Base-by-base conservation (phyloP, 2,329 filamentous ascomycete genomes). In the Phoma sp. region DNA sequence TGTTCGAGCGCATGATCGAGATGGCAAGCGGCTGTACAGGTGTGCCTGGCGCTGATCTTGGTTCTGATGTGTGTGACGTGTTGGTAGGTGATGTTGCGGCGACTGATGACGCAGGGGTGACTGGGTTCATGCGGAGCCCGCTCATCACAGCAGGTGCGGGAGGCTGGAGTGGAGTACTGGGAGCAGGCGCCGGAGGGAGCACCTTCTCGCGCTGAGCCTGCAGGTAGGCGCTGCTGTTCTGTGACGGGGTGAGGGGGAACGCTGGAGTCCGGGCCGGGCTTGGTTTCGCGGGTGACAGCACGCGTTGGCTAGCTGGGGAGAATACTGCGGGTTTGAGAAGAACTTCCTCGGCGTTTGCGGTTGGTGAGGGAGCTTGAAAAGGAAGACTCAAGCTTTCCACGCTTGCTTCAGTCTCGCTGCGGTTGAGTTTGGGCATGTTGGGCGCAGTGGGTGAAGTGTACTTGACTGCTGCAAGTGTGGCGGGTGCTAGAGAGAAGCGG, bases 401-500 rank as follows among this genome's bases (percentile, higher is more conserved):
- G 48, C 68, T 73, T 0, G 65, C 61, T 5, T 72, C 62, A 33
- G 61, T 68, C 7, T 62, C 47, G 21, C 65, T 67, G 28, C 66
- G 65, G 21, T 59, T 57, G 9, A 73, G 56, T 10, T 54, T 55
- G 25, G 66, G 60, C 10, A 60, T 45, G 32, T 45, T 47, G 4
- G 45, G 47, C 7, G 55, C 50, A 12, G 59, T 48, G 7, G 56
- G 33, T 2, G 58, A 47, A 0, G 62, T 69, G 52, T 52, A 72
- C 32, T 71, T 71, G 26, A 62, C 66, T 45, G 71, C 70, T 42
- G 67, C 68, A 49, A 76, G 71, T 15, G 71, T 70, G 3, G 73
- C 73, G 12, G 74, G 74, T 11, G 72, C 74, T 5, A 76, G 57
- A n/a, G 87, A 90, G 49, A 91, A 78, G 10, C 88, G 83, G 14